These are phyloP conservation scores for Sambucus nigra DNA, from an alignment of 129 eudicot genomes.

Conservation along the genomic window DNA sequence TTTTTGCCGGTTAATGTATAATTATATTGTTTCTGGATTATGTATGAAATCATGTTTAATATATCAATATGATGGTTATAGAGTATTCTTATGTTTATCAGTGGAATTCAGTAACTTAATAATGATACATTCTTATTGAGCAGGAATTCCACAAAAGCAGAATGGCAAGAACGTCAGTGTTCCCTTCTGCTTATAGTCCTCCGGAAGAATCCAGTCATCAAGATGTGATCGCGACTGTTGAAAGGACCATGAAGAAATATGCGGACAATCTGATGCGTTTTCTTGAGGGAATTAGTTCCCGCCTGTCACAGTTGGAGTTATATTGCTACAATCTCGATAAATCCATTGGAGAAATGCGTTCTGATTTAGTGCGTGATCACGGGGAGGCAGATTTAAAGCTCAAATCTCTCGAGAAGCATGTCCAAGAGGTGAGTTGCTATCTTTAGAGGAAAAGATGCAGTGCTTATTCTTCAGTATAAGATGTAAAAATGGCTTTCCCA, in stretches of 20 bases:
- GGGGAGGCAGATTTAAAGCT: slow-evolving; percentile 68
- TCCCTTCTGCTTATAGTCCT: slow-evolving; percentile 54
- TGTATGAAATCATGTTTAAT: too few relatives aligned
- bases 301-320: slow-evolving; percentile 76
- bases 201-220: slow-evolving; percentile 78
- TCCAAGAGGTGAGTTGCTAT: slow-evolving; percentile 59
- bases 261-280: slow-evolving; percentile 85
- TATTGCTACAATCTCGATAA: slow-evolving; percentile 94
- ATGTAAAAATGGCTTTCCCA: slow-evolving; percentile 30
- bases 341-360: slow-evolving; percentile 88
- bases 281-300: slow-evolving; percentile 90
- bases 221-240: slow-evolving; percentile 65
- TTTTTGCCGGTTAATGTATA: too few relatives aligned
- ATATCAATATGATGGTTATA: too few relatives aligned
- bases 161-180: slow-evolving; percentile 42
- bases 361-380: slow-evolving; percentile 71
- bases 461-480: slow-evolving; percentile 43
- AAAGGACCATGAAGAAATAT: slow-evolving; percentile 73
- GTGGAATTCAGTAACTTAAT: not conserved
- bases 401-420: slow-evolving; percentile 77
- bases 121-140: slow-evolving; percentile 2
- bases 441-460: too few relatives aligned
- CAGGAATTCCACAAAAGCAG: slow-evolving; percentile 65
- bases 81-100: too few relatives aligned
- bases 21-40: too few relatives aligned